These are phyloP conservation scores for Saccharomycopsis malanga DNA, from an alignment of 805 yeast species.

Conservation along the genomic window DNA sequence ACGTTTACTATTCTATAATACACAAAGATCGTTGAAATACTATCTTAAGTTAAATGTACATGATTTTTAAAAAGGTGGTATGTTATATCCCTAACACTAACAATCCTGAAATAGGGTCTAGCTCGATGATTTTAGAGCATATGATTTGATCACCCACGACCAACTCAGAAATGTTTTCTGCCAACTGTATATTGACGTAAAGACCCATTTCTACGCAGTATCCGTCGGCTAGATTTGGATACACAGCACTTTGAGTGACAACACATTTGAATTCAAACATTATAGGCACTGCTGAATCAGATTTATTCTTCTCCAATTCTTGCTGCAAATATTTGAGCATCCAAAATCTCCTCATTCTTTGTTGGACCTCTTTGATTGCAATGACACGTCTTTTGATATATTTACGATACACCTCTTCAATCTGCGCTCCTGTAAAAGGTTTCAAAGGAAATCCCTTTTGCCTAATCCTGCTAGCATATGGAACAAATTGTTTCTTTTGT, in stretches of 20 bases:
- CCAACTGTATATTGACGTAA: conserved; percentile 7
- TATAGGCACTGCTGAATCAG: neutral
- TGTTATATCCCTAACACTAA: conserved; percentile 9
- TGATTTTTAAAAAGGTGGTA: no score
- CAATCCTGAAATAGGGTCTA: conserved; percentile 11
- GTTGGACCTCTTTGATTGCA: conserved; percentile 5
- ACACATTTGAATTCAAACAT: conserved; percentile 16
- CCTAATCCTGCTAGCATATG: neutral
- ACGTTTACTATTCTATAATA: no score
- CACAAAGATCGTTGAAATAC: no score
- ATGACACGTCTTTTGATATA: conserved; percentile 6
- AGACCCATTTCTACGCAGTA: conserved; percentile 20
- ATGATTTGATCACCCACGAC: conserved; percentile 19
- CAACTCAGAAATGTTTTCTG: conserved; percentile 1
- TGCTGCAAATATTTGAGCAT: conserved; percentile 11
- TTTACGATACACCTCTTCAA: conserved; percentile 10
- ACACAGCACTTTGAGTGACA: conserved; percentile 7
- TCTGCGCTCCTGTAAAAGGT: neutral
- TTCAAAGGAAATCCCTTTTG: neutral
- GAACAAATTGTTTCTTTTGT: conserved; percentile 10
- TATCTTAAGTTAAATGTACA: no score
- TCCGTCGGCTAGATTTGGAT: conserved; percentile 12
- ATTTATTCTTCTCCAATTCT: conserved; percentile 2
- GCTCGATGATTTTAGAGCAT: conserved; percentile 10
- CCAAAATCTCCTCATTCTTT: conserved; percentile 9